Conservation (phyloP, 2,329 filamentous ascomycete species). For the Pseudopyricularia javanii region DNA sequence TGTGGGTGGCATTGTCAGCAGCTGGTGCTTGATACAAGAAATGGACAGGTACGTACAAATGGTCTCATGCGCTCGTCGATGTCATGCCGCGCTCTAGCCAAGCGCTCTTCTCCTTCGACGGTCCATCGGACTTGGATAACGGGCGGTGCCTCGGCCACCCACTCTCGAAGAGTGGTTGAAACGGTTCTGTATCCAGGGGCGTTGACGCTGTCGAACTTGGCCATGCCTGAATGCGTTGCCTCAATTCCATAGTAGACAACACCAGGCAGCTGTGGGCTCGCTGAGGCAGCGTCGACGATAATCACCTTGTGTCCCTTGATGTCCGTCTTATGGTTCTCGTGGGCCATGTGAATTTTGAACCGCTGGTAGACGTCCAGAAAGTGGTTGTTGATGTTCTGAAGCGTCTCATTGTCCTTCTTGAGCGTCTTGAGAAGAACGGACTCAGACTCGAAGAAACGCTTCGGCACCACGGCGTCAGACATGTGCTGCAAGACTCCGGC, state of each 20-base stretch:
- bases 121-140: constrained; percentile 46
- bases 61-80: constrained; percentile 30
- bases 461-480: constrained; percentile 51
- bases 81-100: constrained; percentile 28
- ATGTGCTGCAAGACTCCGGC: constrained; percentile 56
- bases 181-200: constrained; percentile 52
- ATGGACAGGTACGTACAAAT: constrained; percentile 17
- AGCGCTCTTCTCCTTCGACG: constrained; percentile 42
- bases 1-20: not conserved
- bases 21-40: not conserved
- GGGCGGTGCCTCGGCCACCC: constrained; percentile 39
- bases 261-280: constrained; percentile 55
- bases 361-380: constrained; percentile 61
- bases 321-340: constrained; percentile 62
- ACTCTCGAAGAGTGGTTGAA: constrained; percentile 34
- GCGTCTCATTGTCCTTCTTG: constrained; percentile 60
- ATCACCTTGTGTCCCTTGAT: constrained; percentile 44
- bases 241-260: constrained; percentile 66
- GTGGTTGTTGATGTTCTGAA: constrained; percentile 61
- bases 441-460: constrained; percentile 54
- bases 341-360: constrained; percentile 65
- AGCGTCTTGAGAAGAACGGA: constrained; percentile 56
- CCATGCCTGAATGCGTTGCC: constrained; percentile 59
- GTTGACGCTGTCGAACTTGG: constrained; percentile 53
- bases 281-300: constrained; percentile 59